These are phyloP conservation scores for Sequoiadendron giganteum DNA, from an alignment of 75 land plant genomes.

Conservation along the genomic window DNA sequence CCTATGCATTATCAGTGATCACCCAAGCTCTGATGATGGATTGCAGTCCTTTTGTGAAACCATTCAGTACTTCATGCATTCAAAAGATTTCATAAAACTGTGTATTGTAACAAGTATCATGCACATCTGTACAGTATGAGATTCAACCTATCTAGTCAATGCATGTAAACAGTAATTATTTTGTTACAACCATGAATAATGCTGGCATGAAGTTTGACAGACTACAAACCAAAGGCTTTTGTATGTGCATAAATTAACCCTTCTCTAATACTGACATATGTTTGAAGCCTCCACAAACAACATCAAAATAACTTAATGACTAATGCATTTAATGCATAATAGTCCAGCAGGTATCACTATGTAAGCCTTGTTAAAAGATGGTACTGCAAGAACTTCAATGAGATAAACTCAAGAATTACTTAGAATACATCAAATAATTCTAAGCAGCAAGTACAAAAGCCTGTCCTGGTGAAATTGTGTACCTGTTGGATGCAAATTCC, in stretches of 20 bases:
- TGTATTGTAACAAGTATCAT: background rate
- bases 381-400: background rate
- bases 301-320: background rate
- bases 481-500: constrained; percentile 76
- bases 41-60: too few relatives aligned
- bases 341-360: background rate
- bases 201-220: background rate
- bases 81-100: too few relatives aligned
- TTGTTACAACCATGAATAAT: background rate
- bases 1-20: too few relatives aligned
- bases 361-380: background rate
- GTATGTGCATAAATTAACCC: background rate
- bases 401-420: background rate
- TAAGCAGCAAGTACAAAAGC: background rate
- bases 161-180: background rate
- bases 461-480: background rate
- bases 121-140: background rate
- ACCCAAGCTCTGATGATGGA: too few relatives aligned
- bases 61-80: too few relatives aligned
- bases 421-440: background rate
- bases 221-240: background rate
- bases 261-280: background rate
- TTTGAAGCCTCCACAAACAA: background rate
- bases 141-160: background rate
- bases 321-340: background rate